Evolutionary conservation across 352 stramenopile genomes (phyloP), one percentile per base, ranked within the genome.

Genomic region (Peronosclerospora sorghi): DNA sequence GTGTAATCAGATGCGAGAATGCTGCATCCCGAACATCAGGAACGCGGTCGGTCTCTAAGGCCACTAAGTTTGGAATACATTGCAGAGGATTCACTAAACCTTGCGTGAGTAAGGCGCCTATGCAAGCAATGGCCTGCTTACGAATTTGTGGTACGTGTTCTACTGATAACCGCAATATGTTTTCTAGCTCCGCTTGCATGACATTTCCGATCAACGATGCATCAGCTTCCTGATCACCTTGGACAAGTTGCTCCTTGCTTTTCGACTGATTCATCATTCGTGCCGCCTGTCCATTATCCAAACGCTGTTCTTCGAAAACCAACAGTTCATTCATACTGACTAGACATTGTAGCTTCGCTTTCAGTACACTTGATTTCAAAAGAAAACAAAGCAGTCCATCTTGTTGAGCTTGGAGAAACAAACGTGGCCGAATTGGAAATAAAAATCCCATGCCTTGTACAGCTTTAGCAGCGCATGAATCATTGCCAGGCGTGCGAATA

Each of bases 181-280:
- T 80, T 8, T 38, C 37, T 9, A 94, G 51, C 29, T 94, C 74
- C n/a, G 65, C 79, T 51, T 91, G 78, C 77, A 91, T 90, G 9
- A 94, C 68, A 21, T 79, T 79, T 20, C 79, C 81, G 30, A 94
- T 90, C n/a, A 91, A 62, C 5, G 76, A 81, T 14, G 76, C 76
- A 23, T 90, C 78, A 10, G 73, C 76, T 65, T 91, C 77, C 51
- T 91, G 81, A 32, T 94, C 81, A n/a, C 81, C 78, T 54, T 83
- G 71, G 17, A 94, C 71, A 54, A 90, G 76, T 6, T 81, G 54
- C 28, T 79, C 64, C 42, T 83, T 88, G 26, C 59, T 82, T 40
- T 75, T 86, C 37, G 65, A 62, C n/a, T 49, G 52, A 35, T 68
- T 56, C 50, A 70, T 70, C 23, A 54, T 68, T 21, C 59, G 58